A percentile compares a stretch with the other conserved stretches of the same genome.
These are phyloP conservation scores for Vaccinium macrocarpon DNA, from an alignment of 148 eudicot species.

Conservation along the genomic window DNA sequence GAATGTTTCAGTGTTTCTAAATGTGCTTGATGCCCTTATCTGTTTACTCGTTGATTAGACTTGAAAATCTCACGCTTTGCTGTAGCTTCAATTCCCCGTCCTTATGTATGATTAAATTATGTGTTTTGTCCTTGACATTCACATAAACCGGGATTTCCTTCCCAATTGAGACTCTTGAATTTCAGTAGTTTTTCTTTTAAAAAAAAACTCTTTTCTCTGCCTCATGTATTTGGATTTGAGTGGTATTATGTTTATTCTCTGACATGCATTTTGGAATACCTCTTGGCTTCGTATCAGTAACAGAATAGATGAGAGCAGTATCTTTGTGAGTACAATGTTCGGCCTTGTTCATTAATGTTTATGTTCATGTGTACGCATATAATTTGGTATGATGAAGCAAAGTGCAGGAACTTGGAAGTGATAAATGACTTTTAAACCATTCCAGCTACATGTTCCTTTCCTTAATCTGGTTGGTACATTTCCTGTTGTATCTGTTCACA, in stretches of 20 bases:
- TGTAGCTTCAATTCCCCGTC: not conserved
- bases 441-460: slow-evolving; percentile 1
- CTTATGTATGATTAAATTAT: not conserved
- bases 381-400: not conserved
- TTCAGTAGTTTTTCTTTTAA: not conserved
- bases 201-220: not conserved
- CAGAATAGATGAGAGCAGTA: not conserved
- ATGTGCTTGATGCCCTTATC: not conserved
- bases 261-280: not conserved
- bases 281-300: not conserved
- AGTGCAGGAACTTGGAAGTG: not conserved
- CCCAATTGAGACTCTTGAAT: not conserved
- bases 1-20: not conserved
- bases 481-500: not conserved
- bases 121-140: not conserved
- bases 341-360: not conserved
- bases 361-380: not conserved
- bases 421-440: not conserved
- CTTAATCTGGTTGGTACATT: not conserved
- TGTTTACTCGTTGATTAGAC: not conserved
- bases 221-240: not conserved
- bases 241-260: not conserved
- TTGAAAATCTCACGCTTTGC: not conserved
- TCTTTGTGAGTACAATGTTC: not conserved
- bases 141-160: not conserved